Percentiles rank a stretch among this genome's conserved stretches.
These are phyloP conservation scores for Auriscalpium orientale DNA, from an alignment of 768 basidiomycete species.

Conservation along the genomic window DNA sequence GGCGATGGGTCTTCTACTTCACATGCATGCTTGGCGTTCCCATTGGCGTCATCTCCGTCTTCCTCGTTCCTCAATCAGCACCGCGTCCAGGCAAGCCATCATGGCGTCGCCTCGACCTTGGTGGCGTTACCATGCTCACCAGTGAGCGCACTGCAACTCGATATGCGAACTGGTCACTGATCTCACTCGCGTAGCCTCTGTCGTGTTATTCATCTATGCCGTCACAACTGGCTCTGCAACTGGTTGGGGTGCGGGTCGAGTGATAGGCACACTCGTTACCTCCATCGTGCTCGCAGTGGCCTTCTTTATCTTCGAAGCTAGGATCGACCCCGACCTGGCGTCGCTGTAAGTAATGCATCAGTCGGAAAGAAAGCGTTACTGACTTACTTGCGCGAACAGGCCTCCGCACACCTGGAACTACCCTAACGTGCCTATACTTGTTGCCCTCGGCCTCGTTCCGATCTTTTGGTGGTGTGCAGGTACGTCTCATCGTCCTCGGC, in stretches of 20 bases:
- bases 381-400: conserved; percentile 1
- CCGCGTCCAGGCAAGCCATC: conserved; percentile 9
- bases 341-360: conserved; percentile 16
- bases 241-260: conserved; percentile 33
- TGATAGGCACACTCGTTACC: conserved; percentile 36
- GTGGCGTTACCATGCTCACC: conserved; percentile 28
- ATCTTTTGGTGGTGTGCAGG: conserved; percentile 29
- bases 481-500: neutral
- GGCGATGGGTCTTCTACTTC: conserved; percentile 41
- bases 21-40: conserved; percentile 29
- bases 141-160: conserved; percentile 9
- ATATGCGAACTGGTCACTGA: neutral
- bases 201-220: conserved; percentile 29
- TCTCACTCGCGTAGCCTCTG: conserved; percentile 14
- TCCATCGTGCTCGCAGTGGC: conserved; percentile 27
- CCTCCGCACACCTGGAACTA: conserved; percentile 31
- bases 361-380: neutral
- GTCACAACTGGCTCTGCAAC: conserved; percentile 33
- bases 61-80: conserved; percentile 25
- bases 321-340: conserved; percentile 27
- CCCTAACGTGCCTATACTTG: conserved; percentile 30
- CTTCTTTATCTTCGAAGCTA: conserved; percentile 36
- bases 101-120: conserved; percentile 25
- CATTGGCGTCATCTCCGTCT: conserved; percentile 22
- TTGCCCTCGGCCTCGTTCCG: conserved; percentile 29